phyloP scores from a whole-genome alignment of 2,329 filamentous ascomycete species.

The Fusarium devonianum region DNA sequence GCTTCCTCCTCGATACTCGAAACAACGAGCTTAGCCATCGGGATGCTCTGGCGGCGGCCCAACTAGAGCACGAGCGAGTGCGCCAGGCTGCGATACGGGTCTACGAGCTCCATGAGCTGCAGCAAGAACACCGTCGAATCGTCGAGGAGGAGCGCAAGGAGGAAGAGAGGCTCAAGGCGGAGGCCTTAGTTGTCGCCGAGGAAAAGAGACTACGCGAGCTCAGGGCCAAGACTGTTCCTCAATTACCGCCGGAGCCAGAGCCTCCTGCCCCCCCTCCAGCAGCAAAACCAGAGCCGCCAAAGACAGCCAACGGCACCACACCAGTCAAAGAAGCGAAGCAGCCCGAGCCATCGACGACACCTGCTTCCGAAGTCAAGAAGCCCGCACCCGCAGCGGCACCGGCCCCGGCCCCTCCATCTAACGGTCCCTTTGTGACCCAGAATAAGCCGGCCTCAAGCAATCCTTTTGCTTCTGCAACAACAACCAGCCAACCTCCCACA shows the following conservation, averaged over 20 bases:
- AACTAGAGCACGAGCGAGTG: slow-evolving; percentile 71
- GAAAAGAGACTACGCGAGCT: slow-evolving; percentile 58
- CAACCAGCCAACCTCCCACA: slow-evolving; percentile 20
- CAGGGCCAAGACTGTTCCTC: slow-evolving; percentile 54
- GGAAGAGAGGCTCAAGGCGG: slow-evolving; percentile 54
- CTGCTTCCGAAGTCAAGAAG: slow-evolving; percentile 32
- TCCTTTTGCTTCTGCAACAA: slow-evolving; percentile 29
- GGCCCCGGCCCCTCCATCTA: slow-evolving; percentile 19
- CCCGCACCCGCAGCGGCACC: slow-evolving; percentile 14
- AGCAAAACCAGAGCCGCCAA: slow-evolving; percentile 31
- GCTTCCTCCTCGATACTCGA: slow-evolving; percentile 67
- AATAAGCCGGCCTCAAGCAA: slow-evolving; percentile 34
- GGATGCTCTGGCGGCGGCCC: slow-evolving; percentile 70
- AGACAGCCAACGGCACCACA: slow-evolving; percentile 30
- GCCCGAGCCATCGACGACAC: slow-evolving; percentile 29
- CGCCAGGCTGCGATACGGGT: slow-evolving; percentile 58
- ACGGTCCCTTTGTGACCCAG: slow-evolving; percentile 33
- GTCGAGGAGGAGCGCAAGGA: slow-evolving; percentile 55
- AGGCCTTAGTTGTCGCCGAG: slow-evolving; percentile 56
- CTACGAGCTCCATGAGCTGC: slow-evolving; percentile 56
- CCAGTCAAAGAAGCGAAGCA: slow-evolving; percentile 33
- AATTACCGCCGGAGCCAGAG: slow-evolving; percentile 50
- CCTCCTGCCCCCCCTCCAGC: slow-evolving; percentile 33
- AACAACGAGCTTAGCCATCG: slow-evolving; percentile 70
- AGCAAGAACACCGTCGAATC: slow-evolving; percentile 54